Evolutionary conservation across 2,329 filamentous ascomycete genomes (phyloP).

Genomic region (Apiospora sp.): DNA sequence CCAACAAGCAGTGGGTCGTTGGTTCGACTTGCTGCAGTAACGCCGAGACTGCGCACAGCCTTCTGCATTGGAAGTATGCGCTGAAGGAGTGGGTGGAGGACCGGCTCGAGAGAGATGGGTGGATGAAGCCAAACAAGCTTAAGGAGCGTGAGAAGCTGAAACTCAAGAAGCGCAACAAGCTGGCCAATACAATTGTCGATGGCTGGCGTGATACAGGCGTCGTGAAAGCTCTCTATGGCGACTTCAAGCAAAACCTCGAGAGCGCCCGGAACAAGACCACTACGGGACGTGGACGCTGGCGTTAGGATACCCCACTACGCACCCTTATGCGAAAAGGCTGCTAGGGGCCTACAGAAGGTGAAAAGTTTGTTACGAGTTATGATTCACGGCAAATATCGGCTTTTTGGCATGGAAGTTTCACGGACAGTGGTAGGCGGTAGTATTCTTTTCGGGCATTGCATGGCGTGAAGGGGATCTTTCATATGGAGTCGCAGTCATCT

Average conservation of each 20-base stretch:
- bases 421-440: background rate
- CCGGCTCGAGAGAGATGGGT: conserved; percentile 64
- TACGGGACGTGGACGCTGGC: conserved; percentile 35
- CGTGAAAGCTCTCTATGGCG: conserved; percentile 67
- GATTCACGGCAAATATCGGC: background rate
- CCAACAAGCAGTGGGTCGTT: conserved; percentile 50
- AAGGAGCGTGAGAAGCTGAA: conserved; percentile 68
- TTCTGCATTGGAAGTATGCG: conserved; percentile 79
- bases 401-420: background rate
- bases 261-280: conserved; percentile 58
- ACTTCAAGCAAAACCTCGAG: conserved; percentile 71
- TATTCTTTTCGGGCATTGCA: background rate
- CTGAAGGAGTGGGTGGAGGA: conserved; percentile 76
- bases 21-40: conserved; percentile 53
- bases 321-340: background rate
- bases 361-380: background rate
- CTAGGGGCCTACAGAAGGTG: background rate
- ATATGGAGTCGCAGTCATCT: background rate
- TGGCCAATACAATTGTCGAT: conserved; percentile 70
- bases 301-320: background rate
- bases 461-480: background rate
- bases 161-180: conserved; percentile 63
- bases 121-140: conserved; percentile 64
- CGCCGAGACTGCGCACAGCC: conserved; percentile 73
- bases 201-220: conserved; percentile 67